Evolutionary conservation across 441 rosid genomes (phyloP).

Genomic region (Erodium trifolium): DNA sequence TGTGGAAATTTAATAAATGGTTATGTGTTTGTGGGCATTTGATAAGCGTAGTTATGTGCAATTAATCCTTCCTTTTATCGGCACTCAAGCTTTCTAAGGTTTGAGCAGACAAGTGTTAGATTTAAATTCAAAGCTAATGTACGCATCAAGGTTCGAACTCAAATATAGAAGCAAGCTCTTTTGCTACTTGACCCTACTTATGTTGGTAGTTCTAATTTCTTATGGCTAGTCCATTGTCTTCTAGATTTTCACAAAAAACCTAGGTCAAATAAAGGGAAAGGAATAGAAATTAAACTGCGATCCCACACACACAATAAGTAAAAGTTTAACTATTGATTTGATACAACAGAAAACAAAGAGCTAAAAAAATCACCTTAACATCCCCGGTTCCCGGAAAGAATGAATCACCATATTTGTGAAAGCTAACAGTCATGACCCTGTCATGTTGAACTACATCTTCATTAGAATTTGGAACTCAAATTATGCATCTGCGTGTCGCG

Average conservation of each 20-base stretch:
- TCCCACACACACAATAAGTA: background rate
- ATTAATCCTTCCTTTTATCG: too few species aligned
- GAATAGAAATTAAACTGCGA: background rate
- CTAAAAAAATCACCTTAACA: conserved; percentile 56
- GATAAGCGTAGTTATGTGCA: too few species aligned
- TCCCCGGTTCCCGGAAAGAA: conserved; percentile 99
- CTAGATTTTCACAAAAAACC: background rate
- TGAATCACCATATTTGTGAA: conserved; percentile 91
- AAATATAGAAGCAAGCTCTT: too few species aligned
- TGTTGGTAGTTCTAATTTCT: background rate
- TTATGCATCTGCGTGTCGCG: conserved; percentile 12
- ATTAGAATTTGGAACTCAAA: conserved; percentile 13
- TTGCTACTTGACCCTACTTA: too few species aligned
- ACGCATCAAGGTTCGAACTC: too few species aligned
- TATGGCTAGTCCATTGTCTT: background rate
- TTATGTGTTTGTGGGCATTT: too few species aligned
- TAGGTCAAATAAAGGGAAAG: background rate
- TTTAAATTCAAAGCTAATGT: too few species aligned
- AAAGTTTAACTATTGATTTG: conserved; percentile 6
- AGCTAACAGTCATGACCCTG: conserved; percentile 99
- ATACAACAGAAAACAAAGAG: conserved; percentile 4
- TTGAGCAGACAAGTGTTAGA: too few species aligned
- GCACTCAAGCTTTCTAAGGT: too few species aligned
- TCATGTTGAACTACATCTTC: conserved; percentile 17
- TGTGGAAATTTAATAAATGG: too few species aligned